Base-by-base conservation (phyloP, 2,329 filamentous ascomycete genomes). In the Didymella lethalis region DNA sequence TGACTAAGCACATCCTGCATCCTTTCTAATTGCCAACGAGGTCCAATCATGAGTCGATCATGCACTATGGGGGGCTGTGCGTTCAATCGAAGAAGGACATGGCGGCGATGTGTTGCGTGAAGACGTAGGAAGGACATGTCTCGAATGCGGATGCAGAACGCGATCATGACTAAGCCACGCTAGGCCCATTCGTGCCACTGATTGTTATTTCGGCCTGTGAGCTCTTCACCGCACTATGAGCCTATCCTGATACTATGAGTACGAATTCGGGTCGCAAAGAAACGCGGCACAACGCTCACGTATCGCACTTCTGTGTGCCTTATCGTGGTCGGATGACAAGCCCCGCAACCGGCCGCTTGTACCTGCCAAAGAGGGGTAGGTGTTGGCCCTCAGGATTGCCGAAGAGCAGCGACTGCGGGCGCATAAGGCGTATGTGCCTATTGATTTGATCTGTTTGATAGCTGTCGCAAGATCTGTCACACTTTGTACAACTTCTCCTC, bases 341-440 rank as follows among this genome's bases (percentile, higher is more conserved):
- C 50, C 56, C 56, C 56, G 50, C 56, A 54, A 31, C 20, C 46
- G n/a, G 32, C 32, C 56, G 56, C 50, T n/a, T 59, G 51, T 41
- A 59, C 56, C 50, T 59, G 56, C 56, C 56, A 43, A 59, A 59
- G 46, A 47, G 56, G 56, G 56, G 28, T 51, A 54, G 47, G 46
- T 59, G 41, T n/a, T 34, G 28, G 28, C 36, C 46, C 43, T 41
- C 32, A 50, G 26, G 20, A 47, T 51, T 54, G 41, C 56, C 56
- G 50, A 51, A 26, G 32, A 45, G 29, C 34, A 51, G 18, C 31
- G 47, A 7, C 38, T 34, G 50, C 31, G n/a, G 23, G 50, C 50
- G 46, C 41, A 51, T 59, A 41, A 48, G 26, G 50, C 28, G 47
- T 47, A 47, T 47, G 23, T 32, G 31, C 5, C 23, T 47, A n/a